These are phyloP conservation scores for Citrus reticulata DNA, from an alignment of 345 rosid species.

Conservation along the genomic window DNA sequence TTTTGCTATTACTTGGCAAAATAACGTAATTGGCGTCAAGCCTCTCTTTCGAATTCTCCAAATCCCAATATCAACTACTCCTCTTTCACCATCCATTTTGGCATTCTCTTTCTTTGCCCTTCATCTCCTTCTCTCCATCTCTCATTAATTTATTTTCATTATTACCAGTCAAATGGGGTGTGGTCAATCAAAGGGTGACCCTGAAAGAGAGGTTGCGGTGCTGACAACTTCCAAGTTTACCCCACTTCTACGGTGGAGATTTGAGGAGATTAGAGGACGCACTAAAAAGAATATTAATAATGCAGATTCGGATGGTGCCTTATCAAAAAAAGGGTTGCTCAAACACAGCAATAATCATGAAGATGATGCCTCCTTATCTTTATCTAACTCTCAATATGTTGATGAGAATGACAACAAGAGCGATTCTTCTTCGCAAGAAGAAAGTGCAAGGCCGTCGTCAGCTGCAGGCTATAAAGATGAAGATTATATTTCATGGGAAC, in stretches of 20 bases:
- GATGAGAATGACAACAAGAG: slow-evolving; percentile 3
- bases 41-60: neutral
- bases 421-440: slow-evolving; percentile 11
- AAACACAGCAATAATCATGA: slow-evolving; percentile 8
- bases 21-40: neutral
- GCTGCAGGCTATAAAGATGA: neutral
- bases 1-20: too few relatives aligned
- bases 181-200: slow-evolving; percentile 15
- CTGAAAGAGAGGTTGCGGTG: neutral
- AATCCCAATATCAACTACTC: neutral
- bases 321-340: slow-evolving; percentile 25
- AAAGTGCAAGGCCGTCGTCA: neutral
- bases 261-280: slow-evolving; percentile 13
- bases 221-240: slow-evolving; percentile 2
- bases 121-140: neutral
- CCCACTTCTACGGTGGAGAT: slow-evolving; percentile 16
- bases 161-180: slow-evolving; percentile 17
- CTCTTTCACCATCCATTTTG: neutral
- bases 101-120: neutral
- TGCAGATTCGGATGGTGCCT: neutral
- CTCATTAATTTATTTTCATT: neutral
- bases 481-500: neutral
- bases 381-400: neutral
- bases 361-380: neutral
- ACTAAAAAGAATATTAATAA: neutral